These are phyloP conservation scores for Balakata baccata DNA, from an alignment of 345 rosid species.

Conservation along the genomic window DNA sequence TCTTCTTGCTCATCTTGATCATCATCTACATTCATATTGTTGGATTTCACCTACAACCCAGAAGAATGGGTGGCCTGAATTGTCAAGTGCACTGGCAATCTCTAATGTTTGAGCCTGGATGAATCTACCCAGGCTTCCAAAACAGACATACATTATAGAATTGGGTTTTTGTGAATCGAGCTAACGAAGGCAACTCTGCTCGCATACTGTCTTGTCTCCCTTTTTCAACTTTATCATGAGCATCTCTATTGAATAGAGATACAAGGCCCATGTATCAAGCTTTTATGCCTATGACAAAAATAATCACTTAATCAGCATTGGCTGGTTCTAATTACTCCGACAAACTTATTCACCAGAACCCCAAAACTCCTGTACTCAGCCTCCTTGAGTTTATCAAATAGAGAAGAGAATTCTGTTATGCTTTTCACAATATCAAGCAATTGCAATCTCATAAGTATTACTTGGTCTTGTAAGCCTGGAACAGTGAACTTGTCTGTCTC, in stretches of 20 bases:
- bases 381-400: constrained; percentile 30
- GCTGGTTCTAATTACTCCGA: constrained; percentile 30
- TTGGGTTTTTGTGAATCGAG: constrained; percentile 29
- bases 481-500: constrained; percentile 22
- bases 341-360: constrained; percentile 30
- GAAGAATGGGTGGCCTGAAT: constrained; percentile 14
- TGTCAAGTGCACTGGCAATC: constrained; percentile 24
- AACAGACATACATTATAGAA: constrained; percentile 32
- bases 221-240: constrained; percentile 21
- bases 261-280: constrained; percentile 36
- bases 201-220: constrained; percentile 18
- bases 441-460: constrained; percentile 28
- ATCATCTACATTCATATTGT: background rate
- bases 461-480: constrained; percentile 27
- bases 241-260: constrained; percentile 16
- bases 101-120: constrained; percentile 18
- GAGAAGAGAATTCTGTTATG: constrained; percentile 23
- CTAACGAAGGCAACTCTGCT: constrained; percentile 24
- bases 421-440: constrained; percentile 33
- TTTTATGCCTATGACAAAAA: constrained; percentile 24
- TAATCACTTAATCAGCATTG: constrained; percentile 32
- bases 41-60: constrained; percentile 26
- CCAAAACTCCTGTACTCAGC: constrained; percentile 35
- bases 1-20: constrained; percentile 15
- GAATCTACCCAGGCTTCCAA: constrained; percentile 27